Conservation (phyloP, 1,284 basidiomycete genomes). For the Cutaneotrichosporon daszewskae region DNA sequence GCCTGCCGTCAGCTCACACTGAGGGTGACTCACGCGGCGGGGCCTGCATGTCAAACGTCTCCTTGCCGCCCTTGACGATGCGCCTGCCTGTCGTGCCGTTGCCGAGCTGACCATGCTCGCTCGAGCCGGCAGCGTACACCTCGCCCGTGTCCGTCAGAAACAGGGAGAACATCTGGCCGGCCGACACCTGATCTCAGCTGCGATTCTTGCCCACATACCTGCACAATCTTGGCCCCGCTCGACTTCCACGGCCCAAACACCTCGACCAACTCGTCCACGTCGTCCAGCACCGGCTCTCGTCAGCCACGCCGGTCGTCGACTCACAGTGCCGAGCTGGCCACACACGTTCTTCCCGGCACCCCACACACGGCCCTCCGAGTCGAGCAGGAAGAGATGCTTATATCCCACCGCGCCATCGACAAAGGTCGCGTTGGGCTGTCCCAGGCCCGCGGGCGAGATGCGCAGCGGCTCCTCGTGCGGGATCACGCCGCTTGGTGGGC, state of each 20-base stretch:
- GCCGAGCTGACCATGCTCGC: conserved; percentile 87
- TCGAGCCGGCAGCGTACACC: conserved; percentile 85
- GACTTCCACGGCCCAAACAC: conserved; percentile 38
- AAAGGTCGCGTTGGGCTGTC: conserved; percentile 61
- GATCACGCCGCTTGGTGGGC: conserved; percentile 39
- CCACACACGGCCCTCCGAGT: conserved; percentile 75
- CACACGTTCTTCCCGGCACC: conserved; percentile 72
- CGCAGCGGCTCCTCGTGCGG: conserved; percentile 66
- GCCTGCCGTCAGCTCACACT: conserved; percentile 48
- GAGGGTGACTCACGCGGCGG: conserved; percentile 58
- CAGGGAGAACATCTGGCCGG: conserved; percentile 76
- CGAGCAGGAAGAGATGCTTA: conserved; percentile 75
- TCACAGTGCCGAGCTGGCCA: conserved; percentile 58
- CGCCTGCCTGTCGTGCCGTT: conserved; percentile 70
- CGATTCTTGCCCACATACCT: no score
- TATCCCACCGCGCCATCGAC: conserved; percentile 76
- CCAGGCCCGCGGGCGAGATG: conserved; percentile 59
- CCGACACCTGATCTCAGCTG: no score
- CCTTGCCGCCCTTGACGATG: conserved; percentile 74
- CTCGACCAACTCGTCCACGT: conserved; percentile 24
- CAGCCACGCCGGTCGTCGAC: conserved; percentile 5
- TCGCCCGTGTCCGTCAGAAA: conserved; percentile 73
- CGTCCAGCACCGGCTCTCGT: conserved; percentile 15
- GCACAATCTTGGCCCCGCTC: conserved; percentile 32
- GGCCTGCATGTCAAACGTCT: conserved; percentile 70